phyloP scores from a whole-genome alignment of 352 stramenopile genomes.

The Phytophthora cajani region DNA sequence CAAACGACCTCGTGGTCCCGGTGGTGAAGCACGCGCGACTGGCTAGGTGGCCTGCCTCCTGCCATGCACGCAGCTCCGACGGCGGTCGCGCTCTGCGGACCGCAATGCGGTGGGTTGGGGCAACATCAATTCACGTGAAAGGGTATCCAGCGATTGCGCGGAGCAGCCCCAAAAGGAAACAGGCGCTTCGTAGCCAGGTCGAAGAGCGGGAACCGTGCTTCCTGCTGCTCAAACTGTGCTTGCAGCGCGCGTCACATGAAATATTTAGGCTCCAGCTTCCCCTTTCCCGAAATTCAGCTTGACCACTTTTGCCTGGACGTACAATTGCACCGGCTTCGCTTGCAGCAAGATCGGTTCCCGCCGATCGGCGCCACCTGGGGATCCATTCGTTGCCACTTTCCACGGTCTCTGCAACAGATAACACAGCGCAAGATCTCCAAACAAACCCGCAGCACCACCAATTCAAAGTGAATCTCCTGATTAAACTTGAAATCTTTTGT shows the following conservation, averaged over 20 bases:
- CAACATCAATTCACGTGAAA: constrained; percentile 17
- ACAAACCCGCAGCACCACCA: not conserved
- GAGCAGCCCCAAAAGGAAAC: constrained; percentile 7
- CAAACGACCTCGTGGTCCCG: constrained; percentile 15
- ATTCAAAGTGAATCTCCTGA: not conserved
- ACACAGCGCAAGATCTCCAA: constrained; percentile 13
- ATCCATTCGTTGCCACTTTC: constrained; percentile 23
- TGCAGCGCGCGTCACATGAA: constrained; percentile 11
- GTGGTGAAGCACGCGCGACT: constrained; percentile 22
- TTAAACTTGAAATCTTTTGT: not conserved
- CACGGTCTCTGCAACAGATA: constrained; percentile 11
- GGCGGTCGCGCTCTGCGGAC: not conserved
- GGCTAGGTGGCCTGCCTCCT: constrained; percentile 13
- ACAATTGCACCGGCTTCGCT: constrained; percentile 5
- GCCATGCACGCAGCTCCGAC: constrained; percentile 16
- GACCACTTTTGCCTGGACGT: not conserved
- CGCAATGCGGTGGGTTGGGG: constrained; percentile 12
- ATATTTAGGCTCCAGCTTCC: constrained; percentile 14
- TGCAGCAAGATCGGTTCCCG: constrained; percentile 17
- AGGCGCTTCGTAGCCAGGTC: constrained; percentile 28
- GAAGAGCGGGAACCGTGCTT: constrained; percentile 14
- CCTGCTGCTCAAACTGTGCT: not conserved
- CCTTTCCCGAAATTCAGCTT: not conserved
- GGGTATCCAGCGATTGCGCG: constrained; percentile 24
- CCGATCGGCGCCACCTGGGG: constrained; percentile 15